Conservation (phyloP, 2,329 filamentous ascomycete species). For the Hymenoscyphus occultus region DNA sequence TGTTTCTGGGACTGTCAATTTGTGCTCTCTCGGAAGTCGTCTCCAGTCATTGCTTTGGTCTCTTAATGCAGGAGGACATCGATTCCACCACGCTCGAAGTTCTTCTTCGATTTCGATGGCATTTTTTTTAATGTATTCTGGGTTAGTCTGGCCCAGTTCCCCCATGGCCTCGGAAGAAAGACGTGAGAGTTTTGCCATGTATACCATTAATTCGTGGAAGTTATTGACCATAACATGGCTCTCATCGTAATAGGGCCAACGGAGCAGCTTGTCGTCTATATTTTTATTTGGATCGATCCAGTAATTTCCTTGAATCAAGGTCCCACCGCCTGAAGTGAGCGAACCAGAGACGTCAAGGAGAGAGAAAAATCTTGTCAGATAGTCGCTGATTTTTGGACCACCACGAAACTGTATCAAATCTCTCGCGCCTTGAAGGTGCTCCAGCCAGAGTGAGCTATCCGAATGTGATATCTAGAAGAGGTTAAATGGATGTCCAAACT, state of each 20-base stretch:
- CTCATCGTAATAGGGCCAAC: slow-evolving; percentile 35
- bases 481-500: background rate
- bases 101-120: slow-evolving; percentile 24
- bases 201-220: slow-evolving; percentile 33
- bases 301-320: slow-evolving; percentile 33
- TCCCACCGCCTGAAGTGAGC: slow-evolving; percentile 29
- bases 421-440: slow-evolving; percentile 34
- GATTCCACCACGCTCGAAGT: slow-evolving; percentile 30
- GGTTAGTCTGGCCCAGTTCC: slow-evolving; percentile 20
- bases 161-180: slow-evolving; percentile 32
- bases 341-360: slow-evolving; percentile 34
- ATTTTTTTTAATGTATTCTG: slow-evolving; percentile 19
- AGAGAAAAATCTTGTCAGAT: slow-evolving; percentile 34
- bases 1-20: slow-evolving; percentile 32
- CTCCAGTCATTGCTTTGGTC: slow-evolving; percentile 34
- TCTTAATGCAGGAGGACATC: slow-evolving; percentile 26
- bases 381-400: slow-evolving; percentile 30
- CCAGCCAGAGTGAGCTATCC: slow-evolving; percentile 30
- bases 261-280: slow-evolving; percentile 3
- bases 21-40: slow-evolving; percentile 25
- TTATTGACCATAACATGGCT: slow-evolving; percentile 28
- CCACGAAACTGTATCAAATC: slow-evolving; percentile 34
- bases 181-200: slow-evolving; percentile 32
- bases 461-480: slow-evolving; percentile 31
- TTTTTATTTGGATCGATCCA: slow-evolving; percentile 27